Base-by-base conservation (phyloP, 116 monocot species). In the Dioscorea cayenensis region DNA sequence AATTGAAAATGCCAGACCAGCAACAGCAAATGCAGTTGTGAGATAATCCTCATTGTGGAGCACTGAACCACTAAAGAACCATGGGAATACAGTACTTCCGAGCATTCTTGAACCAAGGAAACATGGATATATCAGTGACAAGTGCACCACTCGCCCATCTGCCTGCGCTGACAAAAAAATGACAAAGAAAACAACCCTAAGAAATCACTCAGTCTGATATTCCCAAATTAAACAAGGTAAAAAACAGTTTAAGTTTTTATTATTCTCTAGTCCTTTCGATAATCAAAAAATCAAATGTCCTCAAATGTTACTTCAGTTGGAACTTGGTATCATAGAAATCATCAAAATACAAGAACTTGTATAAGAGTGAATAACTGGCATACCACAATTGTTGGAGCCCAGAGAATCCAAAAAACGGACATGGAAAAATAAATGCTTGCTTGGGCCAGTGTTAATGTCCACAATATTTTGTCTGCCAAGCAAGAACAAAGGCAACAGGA, bases 321-420 rank as follows among this genome's bases (percentile, higher is more conserved):
- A 55, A 18, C 14, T 55, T 55, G 4, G 16, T 0, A 55, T 55
- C 19, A 0, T n/a, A 55, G 14, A n/a, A 16, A n/a, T 5, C 2
- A 51, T 7, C 5, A 51, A 17, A 4, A 51, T 51, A 2, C 17
- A 55, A 18, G 55, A 55, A 55, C 55, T 55, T 55, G 2, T 14
- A 16, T 55, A n/a, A 16, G 17, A 16, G n/a, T 4, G 17, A 55
- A 55, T 5, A 55, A 55, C n/a, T 55, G n/a, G 35, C 71, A 72
- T 97, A 97, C 97, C 90, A 97, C 88, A 65, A 90, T 82, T 16
- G 81, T 93, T 65, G 97, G 97, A 51, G 93, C 93, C 97, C 97
- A 97, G 13, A 97, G 82, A 68, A 93, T 77, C 90, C 88, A 90
- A 79, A 90, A 86, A 21, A 84, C 75, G 38, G 79, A 90, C 38